Base-by-base conservation (phyloP, 192 early-diverging fungal genomes). In the Mortierella claussenii region DNA sequence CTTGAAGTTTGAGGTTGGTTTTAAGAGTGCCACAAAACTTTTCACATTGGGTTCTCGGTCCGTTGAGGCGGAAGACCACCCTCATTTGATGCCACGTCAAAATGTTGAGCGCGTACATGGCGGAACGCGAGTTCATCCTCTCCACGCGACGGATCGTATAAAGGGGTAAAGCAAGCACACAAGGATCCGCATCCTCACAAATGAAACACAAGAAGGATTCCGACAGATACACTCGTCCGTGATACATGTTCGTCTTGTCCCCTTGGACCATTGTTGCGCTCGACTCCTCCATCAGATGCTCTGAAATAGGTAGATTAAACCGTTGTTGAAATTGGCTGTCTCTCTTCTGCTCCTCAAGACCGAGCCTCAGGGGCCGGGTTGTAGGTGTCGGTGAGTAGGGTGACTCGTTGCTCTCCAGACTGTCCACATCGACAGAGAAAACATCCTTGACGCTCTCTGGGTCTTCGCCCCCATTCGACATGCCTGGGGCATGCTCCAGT, bases 61-160 rank as follows among this genome's bases (percentile, higher is more conserved):
- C 80, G 47, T 91, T 84, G 5, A 98, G 82, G 49, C 92, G 89
- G 65, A 99, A 95, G 17, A 91, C 80, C n/a, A 97, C 78, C 45
- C 88, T 88, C 82, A 95, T 91, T 75, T 95, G 88, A 75, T 99
- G 97, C 89, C 96, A 95, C 15, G 93, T 92, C 2, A 94, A 91
- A 42, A 99, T 91, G 2, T 90, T 85, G 37, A 99, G 85, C 23
- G 90, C 85, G 48, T 92, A 89, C 27, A 83, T 86, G 68, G 82
- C 73, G 0, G 86, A 82, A 20, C 83, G 79, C n/a, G 86, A 80
- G 65, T 90, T 93, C 51, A 94, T 76, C 18, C 94, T 85, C 78
- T 99, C 98, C 12, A 99, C 96, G 9, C 94, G 87, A 54, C 93
- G 92, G 52, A 99, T 89, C 2, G 94, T 94, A 67, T 88, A 96